phyloP scores from a whole-genome alignment of 371 early-diverging fungal species.

The Mucor mucedo region DNA sequence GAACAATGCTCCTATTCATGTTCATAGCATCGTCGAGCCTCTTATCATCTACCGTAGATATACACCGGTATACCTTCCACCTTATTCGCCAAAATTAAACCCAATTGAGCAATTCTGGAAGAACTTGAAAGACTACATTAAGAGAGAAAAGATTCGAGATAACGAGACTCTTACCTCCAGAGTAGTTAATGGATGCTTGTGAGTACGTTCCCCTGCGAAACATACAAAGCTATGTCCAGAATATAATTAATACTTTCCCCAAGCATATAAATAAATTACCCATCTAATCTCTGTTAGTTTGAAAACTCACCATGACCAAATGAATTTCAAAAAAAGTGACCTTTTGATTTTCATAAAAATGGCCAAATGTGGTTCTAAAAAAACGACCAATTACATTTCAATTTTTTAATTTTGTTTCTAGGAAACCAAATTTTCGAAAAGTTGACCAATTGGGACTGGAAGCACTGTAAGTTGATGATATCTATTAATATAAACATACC shows the following conservation, averaged over 20 bases:
- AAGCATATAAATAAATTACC: constrained; percentile 3
- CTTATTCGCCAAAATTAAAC: constrained; percentile 18
- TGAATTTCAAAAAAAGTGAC: neutral
- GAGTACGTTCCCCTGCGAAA: neutral
- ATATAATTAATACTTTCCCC: neutral
- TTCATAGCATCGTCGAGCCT: constrained; percentile 6
- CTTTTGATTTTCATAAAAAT: too few species aligned
- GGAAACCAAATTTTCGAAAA: neutral
- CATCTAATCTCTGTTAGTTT: neutral
- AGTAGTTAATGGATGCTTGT: constrained; percentile 4
- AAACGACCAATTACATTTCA: neutral
- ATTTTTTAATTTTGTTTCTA: too few species aligned
- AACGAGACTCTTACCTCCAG: constrained; percentile 10
- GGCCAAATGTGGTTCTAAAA: too few species aligned
- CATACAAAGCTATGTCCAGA: neutral
- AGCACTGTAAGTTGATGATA: neutral
- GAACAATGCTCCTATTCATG: constrained; percentile 20
- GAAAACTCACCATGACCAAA: too few species aligned
- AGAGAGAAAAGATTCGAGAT: constrained; percentile 1
- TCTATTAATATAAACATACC: too few species aligned
- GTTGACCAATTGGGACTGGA: constrained; percentile 8
- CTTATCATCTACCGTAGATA: constrained; percentile 4
- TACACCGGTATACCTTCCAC: too few species aligned
- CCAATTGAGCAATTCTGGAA: constrained; percentile 13
- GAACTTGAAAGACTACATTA: constrained; percentile 12